Evolutionary conservation across 2,329 filamentous ascomycete genomes (phyloP), one percentile per base, ranked within the genome.

Genomic region (Arthrobotrys conoides): DNA sequence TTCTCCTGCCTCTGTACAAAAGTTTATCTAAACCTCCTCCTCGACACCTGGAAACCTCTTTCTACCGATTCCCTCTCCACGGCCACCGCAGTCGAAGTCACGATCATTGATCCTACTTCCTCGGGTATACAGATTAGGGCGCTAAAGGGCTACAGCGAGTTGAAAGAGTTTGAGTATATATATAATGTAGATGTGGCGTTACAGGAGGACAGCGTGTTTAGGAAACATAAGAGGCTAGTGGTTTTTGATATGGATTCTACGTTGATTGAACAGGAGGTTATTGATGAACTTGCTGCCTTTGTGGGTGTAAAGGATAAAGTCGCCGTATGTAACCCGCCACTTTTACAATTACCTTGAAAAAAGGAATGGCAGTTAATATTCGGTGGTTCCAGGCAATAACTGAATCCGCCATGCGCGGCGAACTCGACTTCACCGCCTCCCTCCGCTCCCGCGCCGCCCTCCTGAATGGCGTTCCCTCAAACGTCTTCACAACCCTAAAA

Each of bases 161-260:
- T 97, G 76, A 93, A 92, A 86, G 88, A 90, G 18, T 96, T 96
- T 82, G 93, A 97, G 87, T 89, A 90, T 80, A 92, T 95, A 84
- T 96, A 93, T 93, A 94, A 94, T 82, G 91, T 96, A 48, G 93
- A 96, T 84, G 91, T 95, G 14, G 89, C 92, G 20, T 87, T 97
- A 80, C 93, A 96, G 84, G 85, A 85, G 48, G 92, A 95, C 83
- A 89, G 87, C 33, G 87, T 95, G 36, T 93, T 91, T 87, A 88
- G 93, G 75, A 89, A 91, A 30, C 90, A 96, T 84, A 94, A 94
- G 81, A 90, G 95, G 8, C 87, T 98, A 10, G 94, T 95, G 2
- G 93, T 97, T 36, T 99, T 99, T 83, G 96, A 99, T 84, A 99
- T 99, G 96, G 96, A 99, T 86, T 96, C 92, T 84, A 99, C 96